Percentiles rank a stretch among this genome's conserved stretches.
Evolutionary conservation across 176 grass and related monocot genomes (phyloP).

Genomic region (Aegilops tauschii): DNA sequence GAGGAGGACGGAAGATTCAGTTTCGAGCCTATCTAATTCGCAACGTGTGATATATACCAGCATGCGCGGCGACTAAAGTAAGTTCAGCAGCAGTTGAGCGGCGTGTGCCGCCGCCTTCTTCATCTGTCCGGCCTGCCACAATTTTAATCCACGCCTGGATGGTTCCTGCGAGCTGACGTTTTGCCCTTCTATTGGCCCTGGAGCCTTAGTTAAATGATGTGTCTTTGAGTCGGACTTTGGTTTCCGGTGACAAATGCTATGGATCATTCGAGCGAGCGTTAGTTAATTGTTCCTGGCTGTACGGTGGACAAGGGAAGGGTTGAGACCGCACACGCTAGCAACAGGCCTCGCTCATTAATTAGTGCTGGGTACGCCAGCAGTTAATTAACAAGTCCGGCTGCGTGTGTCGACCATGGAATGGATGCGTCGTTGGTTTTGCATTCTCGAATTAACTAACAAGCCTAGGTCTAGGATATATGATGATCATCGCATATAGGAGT

Average conservation of each 20-base stretch:
- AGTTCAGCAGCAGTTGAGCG: neutral
- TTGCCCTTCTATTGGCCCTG: neutral
- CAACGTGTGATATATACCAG: constrained; percentile 12
- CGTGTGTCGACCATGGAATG: constrained; percentile 24
- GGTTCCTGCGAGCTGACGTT: neutral
- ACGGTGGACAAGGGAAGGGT: neutral
- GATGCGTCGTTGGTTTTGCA: neutral
- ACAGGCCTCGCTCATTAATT: neutral
- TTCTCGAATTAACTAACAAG: neutral
- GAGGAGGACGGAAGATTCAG: neutral
- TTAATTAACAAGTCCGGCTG: neutral
- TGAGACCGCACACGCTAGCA: neutral
- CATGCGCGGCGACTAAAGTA: neutral
- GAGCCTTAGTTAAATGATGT: neutral
- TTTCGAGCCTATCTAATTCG: neutral
- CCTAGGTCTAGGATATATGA: too few relatives aligned
- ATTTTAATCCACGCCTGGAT: neutral
- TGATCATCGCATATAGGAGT: neutral
- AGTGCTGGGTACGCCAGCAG: neutral
- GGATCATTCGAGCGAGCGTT: neutral
- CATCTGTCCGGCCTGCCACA: neutral
- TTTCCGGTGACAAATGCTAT: neutral
- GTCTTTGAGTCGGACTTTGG: neutral
- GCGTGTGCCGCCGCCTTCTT: constrained; percentile 1
- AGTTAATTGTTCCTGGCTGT: neutral